Percentiles rank a stretch among this genome's conserved stretches.
phyloP scores from a whole-genome alignment of 75 land plant species.

The Cryptomeria japonica region DNA sequence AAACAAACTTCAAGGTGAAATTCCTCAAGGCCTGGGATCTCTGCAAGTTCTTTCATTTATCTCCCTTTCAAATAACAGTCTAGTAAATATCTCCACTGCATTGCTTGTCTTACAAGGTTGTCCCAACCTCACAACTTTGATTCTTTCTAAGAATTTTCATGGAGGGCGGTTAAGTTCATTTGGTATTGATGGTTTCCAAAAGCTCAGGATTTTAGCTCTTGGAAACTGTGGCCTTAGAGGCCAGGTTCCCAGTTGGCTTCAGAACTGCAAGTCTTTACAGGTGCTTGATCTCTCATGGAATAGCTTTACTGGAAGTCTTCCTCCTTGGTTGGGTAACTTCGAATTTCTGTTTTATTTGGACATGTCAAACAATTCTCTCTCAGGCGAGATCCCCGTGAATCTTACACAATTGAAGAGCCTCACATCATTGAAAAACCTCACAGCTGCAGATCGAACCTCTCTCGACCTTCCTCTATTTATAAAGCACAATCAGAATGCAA shows the following conservation, averaged over 20 bases:
- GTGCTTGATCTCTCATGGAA: conserved; percentile 61
- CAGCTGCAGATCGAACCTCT: conserved; percentile 6
- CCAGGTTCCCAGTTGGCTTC: conserved; percentile 39
- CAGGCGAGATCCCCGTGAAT: conserved; percentile 36
- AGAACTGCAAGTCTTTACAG: conserved; percentile 29
- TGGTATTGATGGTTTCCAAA: conserved; percentile 16
- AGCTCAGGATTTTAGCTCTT: conserved; percentile 33
- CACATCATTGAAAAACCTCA: conserved; percentile 21
- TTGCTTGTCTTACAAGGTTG: conserved; percentile 37
- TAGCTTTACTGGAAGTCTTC: conserved; percentile 38
- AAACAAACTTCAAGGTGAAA: conserved; percentile 32
- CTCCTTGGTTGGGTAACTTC: conserved; percentile 37
- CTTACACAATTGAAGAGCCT: conserved; percentile 38
- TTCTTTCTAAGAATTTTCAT: conserved; percentile 43
- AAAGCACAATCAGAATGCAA: conserved; percentile 26
- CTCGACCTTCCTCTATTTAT: conserved; percentile 37
- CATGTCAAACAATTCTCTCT: conserved; percentile 53
- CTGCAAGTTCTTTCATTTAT: conserved; percentile 30
- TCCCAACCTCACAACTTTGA: conserved; percentile 32
- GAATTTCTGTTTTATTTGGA: conserved; percentile 36
- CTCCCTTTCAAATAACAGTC: conserved; percentile 32
- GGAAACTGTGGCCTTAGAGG: conserved; percentile 41
- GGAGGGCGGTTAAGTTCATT: conserved; percentile 41
- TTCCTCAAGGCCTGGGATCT: conserved; percentile 35
- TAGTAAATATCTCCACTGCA: conserved; percentile 27